These are phyloP conservation scores for Syzygium oleosum DNA, from an alignment of 345 rosid species.

Conservation along the genomic window DNA sequence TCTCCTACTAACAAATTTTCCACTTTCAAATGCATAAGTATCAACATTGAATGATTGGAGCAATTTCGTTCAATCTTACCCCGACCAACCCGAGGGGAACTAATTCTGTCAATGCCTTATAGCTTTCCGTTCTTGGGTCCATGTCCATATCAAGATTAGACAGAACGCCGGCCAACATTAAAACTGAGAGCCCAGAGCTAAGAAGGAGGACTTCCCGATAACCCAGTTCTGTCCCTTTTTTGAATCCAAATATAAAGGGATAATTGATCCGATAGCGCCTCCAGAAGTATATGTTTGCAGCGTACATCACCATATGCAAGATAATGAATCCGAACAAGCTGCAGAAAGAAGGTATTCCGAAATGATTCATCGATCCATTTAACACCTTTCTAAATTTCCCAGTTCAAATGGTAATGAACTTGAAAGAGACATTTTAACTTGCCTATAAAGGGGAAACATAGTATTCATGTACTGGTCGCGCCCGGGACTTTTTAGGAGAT, in stretches of 20 bases:
- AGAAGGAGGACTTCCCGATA: slow-evolving; percentile 59
- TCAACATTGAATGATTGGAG: background rate
- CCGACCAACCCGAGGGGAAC: slow-evolving; percentile 44
- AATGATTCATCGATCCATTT: background rate
- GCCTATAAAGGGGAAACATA: slow-evolving; percentile 69
- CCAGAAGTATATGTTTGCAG: slow-evolving; percentile 64
- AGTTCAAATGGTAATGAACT: background rate
- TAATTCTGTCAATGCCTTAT: slow-evolving; percentile 34
- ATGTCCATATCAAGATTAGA: slow-evolving; percentile 47
- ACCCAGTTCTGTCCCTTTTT: slow-evolving; percentile 58
- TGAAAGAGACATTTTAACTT: slow-evolving; percentile 1
- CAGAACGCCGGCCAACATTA: slow-evolving; percentile 38
- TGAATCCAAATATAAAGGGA: slow-evolving; percentile 58
- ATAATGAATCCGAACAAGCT: slow-evolving; percentile 54
- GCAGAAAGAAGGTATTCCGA: slow-evolving; percentile 9
- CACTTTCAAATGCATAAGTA: background rate
- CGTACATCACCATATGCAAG: slow-evolving; percentile 54
- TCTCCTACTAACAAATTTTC: background rate
- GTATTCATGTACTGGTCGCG: slow-evolving; percentile 39
- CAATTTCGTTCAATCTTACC: slow-evolving; percentile 26
- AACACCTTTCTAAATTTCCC: background rate
- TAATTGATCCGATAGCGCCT: slow-evolving; percentile 55
- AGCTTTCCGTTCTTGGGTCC: slow-evolving; percentile 22
- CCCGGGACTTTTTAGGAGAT: slow-evolving; percentile 37
- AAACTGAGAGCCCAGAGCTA: slow-evolving; percentile 49